Evolutionary conservation across 441 rosid genomes (phyloP), one percentile per base, ranked within the genome.

Genomic region (Croton setiger): DNA sequence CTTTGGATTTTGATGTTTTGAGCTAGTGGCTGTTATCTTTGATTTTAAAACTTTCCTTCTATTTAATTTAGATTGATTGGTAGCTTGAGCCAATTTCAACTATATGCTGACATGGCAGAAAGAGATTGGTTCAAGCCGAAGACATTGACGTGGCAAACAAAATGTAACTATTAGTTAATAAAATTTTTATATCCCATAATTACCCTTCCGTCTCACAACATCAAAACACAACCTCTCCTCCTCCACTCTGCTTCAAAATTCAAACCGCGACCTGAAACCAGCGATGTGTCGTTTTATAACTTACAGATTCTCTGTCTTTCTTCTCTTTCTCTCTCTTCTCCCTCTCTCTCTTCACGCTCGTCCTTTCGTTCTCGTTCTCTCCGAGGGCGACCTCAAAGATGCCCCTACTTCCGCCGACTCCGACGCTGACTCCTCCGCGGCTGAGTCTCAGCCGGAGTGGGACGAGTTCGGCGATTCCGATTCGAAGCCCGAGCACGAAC

Each of bases 351-450:
- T 83, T 70, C 18, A 69, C 45, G 93, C 93, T 1, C 91, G 96
- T 61, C 87, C 95, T 65, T 81, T 79, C 79, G 81, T 90, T 65
- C 88, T 95, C 75, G 69, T 89, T 64, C 87, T 95, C 77, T 81
- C 97, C 7, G 92, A 84, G 58, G 98, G 92, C 61, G 98, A 92
- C 81, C 92, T 92, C 78, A 90, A 87, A 75, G 94, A 85, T 72
- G 76, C 76, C 80, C 37, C 84, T 53, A 23, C 69, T 72, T 12
- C 82, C 69, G 6, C 75, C 35, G 80, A 78, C 47, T 81, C 85
- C 61, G 89, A 85, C 72, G 85, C 62, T 27, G 63, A 36, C 17
- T 54, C 76, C 72, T 54, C 76, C 74, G 63, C 60, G 53, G 18
- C 76, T 68, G 75, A 68, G 47, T 61, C 76, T 58, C 85, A 75